Percentiles rank a stretch among this genome's conserved stretches.
Evolutionary conservation across 2,329 filamentous ascomycete genomes (phyloP).

Genomic region (Colletotrichum chrysophilum): DNA sequence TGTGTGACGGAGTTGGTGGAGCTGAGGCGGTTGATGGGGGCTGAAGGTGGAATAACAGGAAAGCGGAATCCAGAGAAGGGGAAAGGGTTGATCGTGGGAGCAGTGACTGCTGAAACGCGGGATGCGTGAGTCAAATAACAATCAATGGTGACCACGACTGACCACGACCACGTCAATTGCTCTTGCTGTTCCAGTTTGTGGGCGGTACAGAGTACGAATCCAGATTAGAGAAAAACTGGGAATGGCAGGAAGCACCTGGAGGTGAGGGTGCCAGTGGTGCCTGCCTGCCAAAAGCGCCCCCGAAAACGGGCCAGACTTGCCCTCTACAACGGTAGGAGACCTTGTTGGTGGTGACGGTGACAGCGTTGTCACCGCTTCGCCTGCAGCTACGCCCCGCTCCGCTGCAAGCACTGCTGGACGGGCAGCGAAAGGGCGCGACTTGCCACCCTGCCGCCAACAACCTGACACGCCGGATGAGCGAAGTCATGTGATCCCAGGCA

Average conservation of each 20-base stretch:
- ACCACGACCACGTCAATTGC: background rate
- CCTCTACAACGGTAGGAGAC: background rate
- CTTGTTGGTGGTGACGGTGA: background rate
- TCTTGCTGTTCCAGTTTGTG: background rate
- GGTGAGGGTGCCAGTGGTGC: background rate
- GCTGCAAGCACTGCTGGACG: background rate
- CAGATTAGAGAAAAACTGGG: background rate
- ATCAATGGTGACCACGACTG: background rate
- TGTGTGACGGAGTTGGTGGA: background rate
- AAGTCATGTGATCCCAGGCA: constrained; percentile 44
- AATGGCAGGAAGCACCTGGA: background rate
- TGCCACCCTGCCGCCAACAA: constrained; percentile 10
- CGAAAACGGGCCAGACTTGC: background rate
- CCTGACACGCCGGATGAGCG: constrained; percentile 38
- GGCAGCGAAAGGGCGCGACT: constrained; percentile 22
- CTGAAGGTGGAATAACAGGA: background rate
- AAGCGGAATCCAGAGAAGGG: background rate
- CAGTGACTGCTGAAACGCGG: background rate
- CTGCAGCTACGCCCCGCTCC: background rate
- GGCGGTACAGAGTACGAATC: background rate
- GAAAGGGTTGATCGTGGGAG: background rate
- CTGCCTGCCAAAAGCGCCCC: background rate
- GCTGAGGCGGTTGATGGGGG: background rate
- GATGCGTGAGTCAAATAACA: constrained; percentile 15
- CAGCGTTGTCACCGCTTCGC: background rate